Conservation (phyloP, 495 filamentous ascomycete genomes). For the Ascodesmis nigricans region DNA sequence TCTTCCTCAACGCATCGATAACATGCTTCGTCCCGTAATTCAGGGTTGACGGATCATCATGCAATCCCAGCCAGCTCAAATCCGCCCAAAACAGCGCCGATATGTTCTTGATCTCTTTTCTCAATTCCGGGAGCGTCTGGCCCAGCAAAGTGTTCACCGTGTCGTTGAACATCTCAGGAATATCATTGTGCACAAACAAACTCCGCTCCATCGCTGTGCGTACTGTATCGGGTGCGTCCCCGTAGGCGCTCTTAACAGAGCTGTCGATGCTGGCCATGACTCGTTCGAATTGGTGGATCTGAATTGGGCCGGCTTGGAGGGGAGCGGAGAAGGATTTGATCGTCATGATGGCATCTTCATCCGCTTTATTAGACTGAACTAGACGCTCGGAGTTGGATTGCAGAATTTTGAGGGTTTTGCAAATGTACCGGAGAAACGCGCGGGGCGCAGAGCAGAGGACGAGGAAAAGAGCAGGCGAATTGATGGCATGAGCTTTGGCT, state of each 20-base stretch:
- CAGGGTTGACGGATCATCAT: conserved; percentile 17
- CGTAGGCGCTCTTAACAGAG: conserved; percentile 19
- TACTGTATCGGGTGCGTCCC: conserved; percentile 16
- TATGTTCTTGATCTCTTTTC: conserved; percentile 21
- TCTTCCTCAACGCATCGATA: conserved; percentile 23
- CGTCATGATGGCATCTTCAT: conserved; percentile 16
- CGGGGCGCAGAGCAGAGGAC: conserved; percentile 19
- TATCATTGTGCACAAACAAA: conserved; percentile 22
- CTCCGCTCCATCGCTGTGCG: conserved; percentile 19
- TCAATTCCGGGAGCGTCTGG: conserved; percentile 12
- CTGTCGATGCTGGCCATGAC: conserved; percentile 22
- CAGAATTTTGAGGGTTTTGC: conserved; percentile 15
- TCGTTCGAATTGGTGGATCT: conserved; percentile 21
- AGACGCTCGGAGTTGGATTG: conserved; percentile 16
- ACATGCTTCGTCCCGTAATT: conserved; percentile 11
- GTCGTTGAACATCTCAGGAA: conserved; percentile 16
- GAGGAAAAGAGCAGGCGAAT: conserved; percentile 22
- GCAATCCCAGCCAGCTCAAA: conserved; percentile 22
- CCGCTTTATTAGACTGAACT: background rate
- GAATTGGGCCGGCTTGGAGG: conserved; percentile 20
- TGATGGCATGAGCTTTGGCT: conserved; percentile 14
- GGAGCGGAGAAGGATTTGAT: conserved; percentile 19
- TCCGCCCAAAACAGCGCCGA: conserved; percentile 23
- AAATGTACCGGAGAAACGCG: conserved; percentile 21
- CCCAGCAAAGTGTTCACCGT: conserved; percentile 17